Evolutionary conservation across 2,329 filamentous ascomycete species (phyloP).

Genomic region (Trichoderma semiorbis): DNA sequence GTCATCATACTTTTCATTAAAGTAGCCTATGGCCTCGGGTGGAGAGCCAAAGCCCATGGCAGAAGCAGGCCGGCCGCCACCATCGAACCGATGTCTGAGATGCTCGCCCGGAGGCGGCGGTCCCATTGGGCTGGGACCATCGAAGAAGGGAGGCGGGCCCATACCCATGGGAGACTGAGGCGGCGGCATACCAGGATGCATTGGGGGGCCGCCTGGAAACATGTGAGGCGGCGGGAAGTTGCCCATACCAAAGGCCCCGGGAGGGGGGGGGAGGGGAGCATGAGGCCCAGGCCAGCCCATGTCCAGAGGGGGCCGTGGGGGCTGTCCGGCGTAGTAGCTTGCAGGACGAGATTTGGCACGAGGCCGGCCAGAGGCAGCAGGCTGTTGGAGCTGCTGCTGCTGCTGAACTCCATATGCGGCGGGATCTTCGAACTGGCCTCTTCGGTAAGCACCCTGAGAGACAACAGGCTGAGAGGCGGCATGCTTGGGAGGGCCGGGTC

Average conservation of each 20-base stretch:
- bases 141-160: constrained; percentile 32
- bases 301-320: constrained; percentile 26
- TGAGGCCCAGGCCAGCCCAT: constrained; percentile 30
- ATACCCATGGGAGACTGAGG: constrained; percentile 30
- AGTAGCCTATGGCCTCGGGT: constrained; percentile 29
- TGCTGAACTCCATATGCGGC: constrained; percentile 37
- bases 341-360: constrained; percentile 34
- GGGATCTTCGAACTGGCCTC: constrained; percentile 34
- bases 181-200: constrained; percentile 26
- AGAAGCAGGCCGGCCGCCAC: constrained; percentile 32
- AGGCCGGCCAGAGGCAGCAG: constrained; percentile 32
- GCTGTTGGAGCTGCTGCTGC: constrained; percentile 33
- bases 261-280: constrained; percentile 24
- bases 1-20: constrained; percentile 40
- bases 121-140: constrained; percentile 25
- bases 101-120: constrained; percentile 28
- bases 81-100: constrained; percentile 34
- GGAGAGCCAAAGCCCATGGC: constrained; percentile 35
- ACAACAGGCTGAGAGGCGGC: constrained; percentile 33
- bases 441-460: constrained; percentile 29
- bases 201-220: constrained; percentile 22
- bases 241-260: constrained; percentile 25
- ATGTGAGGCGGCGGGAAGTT: constrained; percentile 31
- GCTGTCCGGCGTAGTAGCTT: constrained; percentile 35
- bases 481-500: constrained; percentile 32